Base-by-base conservation (phyloP, 371 early-diverging fungal genomes). In the Syncephalis plumigaleata region DNA sequence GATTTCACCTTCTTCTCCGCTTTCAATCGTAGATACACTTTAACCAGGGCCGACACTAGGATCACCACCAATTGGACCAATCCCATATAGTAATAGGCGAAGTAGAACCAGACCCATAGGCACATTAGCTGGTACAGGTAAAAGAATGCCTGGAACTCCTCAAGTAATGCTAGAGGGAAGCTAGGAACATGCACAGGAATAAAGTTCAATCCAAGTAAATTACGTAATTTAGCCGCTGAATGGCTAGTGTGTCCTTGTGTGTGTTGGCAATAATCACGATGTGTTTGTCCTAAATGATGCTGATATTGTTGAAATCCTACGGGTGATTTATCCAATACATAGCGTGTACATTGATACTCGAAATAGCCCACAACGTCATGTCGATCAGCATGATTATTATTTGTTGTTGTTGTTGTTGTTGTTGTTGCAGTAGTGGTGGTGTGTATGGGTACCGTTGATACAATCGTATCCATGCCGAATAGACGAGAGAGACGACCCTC, bases 111-210 rank as follows among this genome's bases (percentile, higher is more conserved):
- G 11, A 80, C 66, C 75, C 76, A 75, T 39, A 87, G 67, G n/a
- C 66, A 65, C 52, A 78, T 70, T 37, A 80, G 61, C 57, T 87
- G 85, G 52, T 83, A 87, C 23, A 83, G 65, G 55, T 87, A 87
- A 49, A 87, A 84, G 56, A 80, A 73, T 9, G 73, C 68, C 4
- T 71, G 56, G 50, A 82, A 79, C 58, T 86, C 86, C 45, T 68
- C 71, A 27, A 59, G 55, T 23, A 79, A 44, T 5, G 77, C 81
- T 48, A 55, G 48, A 21, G 50, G 31, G 44, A 79, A 55, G 38
- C 64, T 58, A 39, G 75, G 74, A 36, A 82, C 71, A 15, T 65
- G 57, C 23, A 79, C 79, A 42, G 65, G 55, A 45, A 84, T 79
- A 49, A 73, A 76, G 55, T 86, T 86, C 31, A 75, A 68, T 3